phyloP scores from a whole-genome alignment of 768 basidiomycete species.

The Botryobasidium botryosum region DNA sequence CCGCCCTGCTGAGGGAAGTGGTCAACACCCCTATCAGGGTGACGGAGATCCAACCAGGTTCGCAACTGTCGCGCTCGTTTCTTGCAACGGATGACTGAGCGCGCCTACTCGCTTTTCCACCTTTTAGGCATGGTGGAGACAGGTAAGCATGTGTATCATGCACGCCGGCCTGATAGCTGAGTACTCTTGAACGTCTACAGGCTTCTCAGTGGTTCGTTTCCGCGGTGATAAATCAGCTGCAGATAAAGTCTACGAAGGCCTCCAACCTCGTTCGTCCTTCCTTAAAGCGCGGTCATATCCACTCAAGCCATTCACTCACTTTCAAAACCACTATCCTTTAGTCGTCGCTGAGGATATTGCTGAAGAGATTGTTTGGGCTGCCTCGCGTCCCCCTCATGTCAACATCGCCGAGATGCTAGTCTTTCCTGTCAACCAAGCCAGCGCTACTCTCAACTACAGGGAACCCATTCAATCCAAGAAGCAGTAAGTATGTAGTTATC shows the following conservation, averaged over 20 bases:
- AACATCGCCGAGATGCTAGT: conserved; percentile 61
- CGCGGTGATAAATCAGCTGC: conserved; percentile 70
- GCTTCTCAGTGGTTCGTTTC: conserved; percentile 85
- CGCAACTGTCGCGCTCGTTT: conserved; percentile 8
- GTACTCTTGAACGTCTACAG: conserved; percentile 17
- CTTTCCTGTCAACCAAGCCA: conserved; percentile 23
- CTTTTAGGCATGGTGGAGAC: conserved; percentile 66
- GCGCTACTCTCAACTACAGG: conserved; percentile 37
- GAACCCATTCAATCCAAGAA: too few species aligned
- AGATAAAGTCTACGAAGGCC: conserved; percentile 78
- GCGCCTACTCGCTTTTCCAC: too few species aligned
- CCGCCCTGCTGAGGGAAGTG: conserved; percentile 65
- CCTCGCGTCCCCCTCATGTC: conserved; percentile 79
- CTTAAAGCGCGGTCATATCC: too few species aligned
- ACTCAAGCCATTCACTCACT: too few species aligned
- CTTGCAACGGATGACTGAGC: too few species aligned
- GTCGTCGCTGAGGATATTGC: conserved; percentile 79
- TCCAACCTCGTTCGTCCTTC: conserved; percentile 46
- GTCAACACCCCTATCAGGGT: conserved; percentile 89
- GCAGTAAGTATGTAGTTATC: too few species aligned
- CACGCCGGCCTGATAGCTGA: not conserved
- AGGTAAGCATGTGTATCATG: conserved; percentile 4
- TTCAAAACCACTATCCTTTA: conserved; percentile 20
- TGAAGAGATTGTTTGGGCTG: conserved; percentile 96
- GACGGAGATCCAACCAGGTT: conserved; percentile 86